These are phyloP conservation scores for Penicillium sp. DNA, from an alignment of 2,329 filamentous ascomycete species.

Conservation along the genomic window DNA sequence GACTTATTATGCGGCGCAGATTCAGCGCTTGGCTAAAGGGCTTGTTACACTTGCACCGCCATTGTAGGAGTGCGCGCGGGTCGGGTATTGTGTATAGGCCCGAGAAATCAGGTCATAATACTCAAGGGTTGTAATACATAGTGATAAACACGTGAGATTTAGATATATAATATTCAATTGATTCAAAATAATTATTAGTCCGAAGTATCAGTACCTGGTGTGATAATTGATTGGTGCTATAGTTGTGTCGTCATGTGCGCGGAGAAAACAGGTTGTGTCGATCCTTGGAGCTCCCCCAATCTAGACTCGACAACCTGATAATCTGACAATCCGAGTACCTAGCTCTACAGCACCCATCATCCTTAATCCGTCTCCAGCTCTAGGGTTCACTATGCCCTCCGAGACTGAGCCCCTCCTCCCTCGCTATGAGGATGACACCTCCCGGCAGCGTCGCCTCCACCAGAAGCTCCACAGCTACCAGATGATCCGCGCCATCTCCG, in stretches of 20 bases:
- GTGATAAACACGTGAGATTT: no score
- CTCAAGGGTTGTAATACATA: not conserved
- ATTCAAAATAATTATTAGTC: not conserved
- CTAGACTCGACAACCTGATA: not conserved
- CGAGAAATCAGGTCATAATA: not conserved
- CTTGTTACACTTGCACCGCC: constrained; percentile 19
- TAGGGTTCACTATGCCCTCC: constrained; percentile 41
- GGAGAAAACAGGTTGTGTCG: constrained; percentile 10
- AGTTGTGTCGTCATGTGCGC: constrained; percentile 11
- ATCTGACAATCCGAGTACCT: no score
- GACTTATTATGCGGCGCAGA: constrained; percentile 23
- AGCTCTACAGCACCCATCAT: no score
- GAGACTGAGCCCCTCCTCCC: constrained; percentile 80
- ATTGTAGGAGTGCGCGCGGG: constrained; percentile 4
- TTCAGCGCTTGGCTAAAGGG: constrained; percentile 21
- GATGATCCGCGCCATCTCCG: constrained; percentile 78
- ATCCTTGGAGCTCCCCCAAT: not conserved
- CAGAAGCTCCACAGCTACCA: constrained; percentile 93
- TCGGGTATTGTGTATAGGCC: not conserved
- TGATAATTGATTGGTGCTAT: not conserved
- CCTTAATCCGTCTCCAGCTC: not conserved
- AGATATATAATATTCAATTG: no score
- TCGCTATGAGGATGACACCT: constrained; percentile 73
- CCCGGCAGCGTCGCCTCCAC: constrained; percentile 73
- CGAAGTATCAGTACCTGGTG: not conserved